phyloP scores from a whole-genome alignment of 305 asterid species.

The Withania somnifera region DNA sequence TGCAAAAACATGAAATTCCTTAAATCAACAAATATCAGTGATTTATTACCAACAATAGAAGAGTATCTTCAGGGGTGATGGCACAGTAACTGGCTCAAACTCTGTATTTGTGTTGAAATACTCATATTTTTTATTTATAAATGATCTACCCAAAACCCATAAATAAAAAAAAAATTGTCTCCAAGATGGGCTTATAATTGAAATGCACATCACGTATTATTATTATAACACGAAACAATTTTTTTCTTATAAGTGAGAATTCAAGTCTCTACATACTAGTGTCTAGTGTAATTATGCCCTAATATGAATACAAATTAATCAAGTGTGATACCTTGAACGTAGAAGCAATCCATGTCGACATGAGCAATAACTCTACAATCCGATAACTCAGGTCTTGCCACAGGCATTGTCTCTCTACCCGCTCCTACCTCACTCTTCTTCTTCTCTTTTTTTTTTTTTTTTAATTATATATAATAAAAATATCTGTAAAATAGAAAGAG shows the following conservation, averaged over 20 bases:
- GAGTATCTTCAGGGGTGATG: not conserved
- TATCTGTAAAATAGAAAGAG: too few species aligned
- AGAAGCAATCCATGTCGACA: conserved; percentile 91
- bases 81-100: not conserved
- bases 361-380: conserved; percentile 83
- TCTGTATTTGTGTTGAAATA: not conserved
- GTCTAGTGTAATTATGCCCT: not conserved
- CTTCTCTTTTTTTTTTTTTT: not conserved
- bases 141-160: not conserved
- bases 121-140: too few species aligned
- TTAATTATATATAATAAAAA: too few species aligned
- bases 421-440: not conserved
- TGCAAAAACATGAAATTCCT: not conserved
- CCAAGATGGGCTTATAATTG: not conserved
- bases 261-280: not conserved
- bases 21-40: not conserved
- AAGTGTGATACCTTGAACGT: conserved; percentile 58
- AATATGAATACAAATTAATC: not conserved
- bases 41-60: not conserved
- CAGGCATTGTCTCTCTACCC: conserved; percentile 42
- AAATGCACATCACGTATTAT: not conserved
- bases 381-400: conserved; percentile 61
- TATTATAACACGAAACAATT: not conserved
- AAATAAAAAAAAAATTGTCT: not conserved
- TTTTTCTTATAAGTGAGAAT: too few species aligned